Conservation (phyloP, 352 stramenopile genomes). For the Globisporangium okanoganense region DNA sequence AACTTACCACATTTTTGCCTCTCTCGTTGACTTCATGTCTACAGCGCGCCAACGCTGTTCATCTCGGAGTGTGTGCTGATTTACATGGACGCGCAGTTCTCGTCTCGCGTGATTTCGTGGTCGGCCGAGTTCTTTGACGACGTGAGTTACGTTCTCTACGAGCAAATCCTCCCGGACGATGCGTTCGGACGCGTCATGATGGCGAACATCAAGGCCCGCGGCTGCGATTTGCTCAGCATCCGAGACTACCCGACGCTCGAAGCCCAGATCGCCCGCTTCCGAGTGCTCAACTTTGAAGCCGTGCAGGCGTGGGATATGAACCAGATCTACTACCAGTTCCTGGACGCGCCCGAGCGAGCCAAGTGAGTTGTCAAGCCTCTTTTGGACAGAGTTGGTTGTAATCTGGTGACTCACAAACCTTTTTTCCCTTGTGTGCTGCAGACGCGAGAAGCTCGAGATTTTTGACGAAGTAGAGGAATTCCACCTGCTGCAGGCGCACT, state of each 20-base stretch:
- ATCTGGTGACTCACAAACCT: not conserved
- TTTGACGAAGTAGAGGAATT: conserved; percentile 93
- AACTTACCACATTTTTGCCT: not conserved
- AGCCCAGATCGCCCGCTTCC: conserved; percentile 75
- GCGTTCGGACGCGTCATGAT: conserved; percentile 91
- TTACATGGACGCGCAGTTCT: conserved; percentile 88
- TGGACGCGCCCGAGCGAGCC: conserved; percentile 57
- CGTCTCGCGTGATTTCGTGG: conserved; percentile 70
- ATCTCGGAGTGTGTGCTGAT: conserved; percentile 91
- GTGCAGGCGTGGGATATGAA: conserved; percentile 90
- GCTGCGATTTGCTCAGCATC: conserved; percentile 87
- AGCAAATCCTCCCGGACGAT: conserved; percentile 89
- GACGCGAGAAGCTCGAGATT: conserved; percentile 84
- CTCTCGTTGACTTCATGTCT: not conserved
- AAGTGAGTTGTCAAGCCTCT: conserved; percentile 38
- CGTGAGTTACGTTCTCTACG: conserved; percentile 83
- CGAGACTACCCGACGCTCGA: conserved; percentile 69
- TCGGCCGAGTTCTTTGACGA: conserved; percentile 61
- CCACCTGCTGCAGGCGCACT: conserved; percentile 89
- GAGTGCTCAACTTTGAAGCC: conserved; percentile 52
- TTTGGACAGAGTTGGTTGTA: not conserved
- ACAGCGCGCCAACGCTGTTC: conserved; percentile 60
- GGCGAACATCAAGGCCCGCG: conserved; percentile 86
- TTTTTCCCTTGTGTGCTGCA: conserved; percentile 12
- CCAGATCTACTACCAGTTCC: conserved; percentile 89